phyloP scores from a whole-genome alignment of 192 early-diverging fungal genomes.

The Umbelopsis ramanniana region DNA sequence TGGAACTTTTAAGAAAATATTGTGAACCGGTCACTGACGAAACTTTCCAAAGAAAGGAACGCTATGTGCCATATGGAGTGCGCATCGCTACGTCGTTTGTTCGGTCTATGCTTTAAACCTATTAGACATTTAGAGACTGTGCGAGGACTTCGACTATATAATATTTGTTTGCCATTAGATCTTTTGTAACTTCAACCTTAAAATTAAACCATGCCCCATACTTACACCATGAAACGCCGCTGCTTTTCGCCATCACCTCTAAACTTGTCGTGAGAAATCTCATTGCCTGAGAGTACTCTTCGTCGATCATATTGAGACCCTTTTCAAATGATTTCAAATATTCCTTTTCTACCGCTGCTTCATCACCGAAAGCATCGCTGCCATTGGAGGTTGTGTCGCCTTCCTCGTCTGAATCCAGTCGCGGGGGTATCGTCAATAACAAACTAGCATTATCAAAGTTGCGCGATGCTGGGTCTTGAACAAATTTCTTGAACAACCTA shows the following conservation, averaged over 20 bases:
- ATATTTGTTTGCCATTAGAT: not conserved
- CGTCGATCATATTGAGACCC: not conserved
- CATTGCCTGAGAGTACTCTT: not conserved
- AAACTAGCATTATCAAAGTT: conserved; percentile 7
- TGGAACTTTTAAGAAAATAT: conserved; percentile 48
- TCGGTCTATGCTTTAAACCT: conserved; percentile 59
- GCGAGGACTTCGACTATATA: conserved; percentile 1
- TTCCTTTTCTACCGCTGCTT: not conserved
- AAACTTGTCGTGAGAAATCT: not conserved
- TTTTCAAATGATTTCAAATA: not conserved
- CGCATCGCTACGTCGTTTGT: conserved; percentile 57
- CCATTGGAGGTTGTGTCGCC: not conserved
- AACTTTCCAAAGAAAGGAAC: conserved; percentile 53
- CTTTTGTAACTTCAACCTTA: not conserved
- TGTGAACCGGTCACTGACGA: conserved; percentile 50
- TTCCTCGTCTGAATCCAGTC: conserved; percentile 8
- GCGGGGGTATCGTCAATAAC: conserved; percentile 6
- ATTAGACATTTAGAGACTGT: conserved; percentile 19
- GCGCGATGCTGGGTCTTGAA: not conserved
- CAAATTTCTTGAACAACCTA: conserved; percentile 1
- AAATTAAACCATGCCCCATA: not conserved
- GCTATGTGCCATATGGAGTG: conserved; percentile 59
- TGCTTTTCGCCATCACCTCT: not conserved
- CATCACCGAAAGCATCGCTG: not conserved
- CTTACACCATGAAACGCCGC: not conserved